Evolutionary conservation across 2,329 filamentous ascomycete genomes (phyloP).

Genomic region (Trichoderma citrinoviride): DNA sequence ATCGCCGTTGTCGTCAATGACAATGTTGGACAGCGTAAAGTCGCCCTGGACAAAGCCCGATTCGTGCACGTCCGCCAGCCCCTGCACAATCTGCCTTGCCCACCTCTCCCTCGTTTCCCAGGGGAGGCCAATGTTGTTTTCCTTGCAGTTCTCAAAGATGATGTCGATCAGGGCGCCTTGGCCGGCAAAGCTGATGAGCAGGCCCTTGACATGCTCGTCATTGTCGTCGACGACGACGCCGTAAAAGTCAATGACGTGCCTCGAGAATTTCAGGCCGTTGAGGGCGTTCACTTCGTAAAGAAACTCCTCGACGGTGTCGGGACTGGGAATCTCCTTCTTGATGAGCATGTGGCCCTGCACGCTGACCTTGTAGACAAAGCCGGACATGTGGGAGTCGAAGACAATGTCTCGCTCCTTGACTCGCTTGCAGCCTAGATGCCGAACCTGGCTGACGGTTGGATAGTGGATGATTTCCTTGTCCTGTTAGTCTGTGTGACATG

Average conservation of each 20-base stretch:
- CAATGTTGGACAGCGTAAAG: conserved; percentile 95
- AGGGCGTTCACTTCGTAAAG: conserved; percentile 96
- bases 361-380: conserved; percentile 92
- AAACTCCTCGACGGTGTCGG: conserved; percentile 93
- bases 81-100: conserved; percentile 87
- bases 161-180: conserved; percentile 87
- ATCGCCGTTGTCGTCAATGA: conserved; percentile 78
- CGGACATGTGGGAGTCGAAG: conserved; percentile 91
- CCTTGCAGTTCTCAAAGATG: conserved; percentile 72
- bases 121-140: conserved; percentile 52
- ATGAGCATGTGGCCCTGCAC: conserved; percentile 70
- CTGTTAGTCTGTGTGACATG: background rate
- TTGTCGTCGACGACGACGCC: conserved; percentile 88
- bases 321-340: conserved; percentile 97
- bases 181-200: conserved; percentile 84
- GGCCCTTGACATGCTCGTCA: conserved; percentile 76
- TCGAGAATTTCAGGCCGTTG: conserved; percentile 68
- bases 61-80: conserved; percentile 90
- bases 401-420: conserved; percentile 72
- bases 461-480: conserved; percentile 82
- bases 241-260: conserved; percentile 79
- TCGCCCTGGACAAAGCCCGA: conserved; percentile 96
- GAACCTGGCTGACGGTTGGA: conserved; percentile 68
- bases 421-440: conserved; percentile 65
- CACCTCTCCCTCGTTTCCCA: conserved; percentile 79